A percentile compares a stretch with the other conserved stretches of the same genome.
These are phyloP conservation scores for Pichia cactophila DNA, from an alignment of 1,139 yeast species.

Conservation along the genomic window DNA sequence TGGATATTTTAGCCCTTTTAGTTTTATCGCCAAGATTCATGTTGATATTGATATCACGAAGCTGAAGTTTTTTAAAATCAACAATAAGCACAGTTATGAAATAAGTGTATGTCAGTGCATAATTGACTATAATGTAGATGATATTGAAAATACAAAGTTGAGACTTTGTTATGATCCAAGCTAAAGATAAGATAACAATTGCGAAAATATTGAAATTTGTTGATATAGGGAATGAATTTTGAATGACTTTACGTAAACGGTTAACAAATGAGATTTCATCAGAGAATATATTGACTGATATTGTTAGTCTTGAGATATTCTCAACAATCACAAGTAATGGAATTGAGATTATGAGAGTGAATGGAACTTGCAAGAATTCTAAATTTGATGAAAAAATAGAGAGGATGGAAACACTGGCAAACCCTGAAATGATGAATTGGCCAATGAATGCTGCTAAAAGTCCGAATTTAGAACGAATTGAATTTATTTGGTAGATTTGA, in stretches of 20 bases:
- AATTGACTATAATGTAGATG: constrained; percentile 40
- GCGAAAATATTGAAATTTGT: constrained; percentile 1
- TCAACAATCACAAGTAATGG: constrained; percentile 21
- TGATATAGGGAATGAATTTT: constrained; percentile 3
- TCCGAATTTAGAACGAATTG: constrained; percentile 54
- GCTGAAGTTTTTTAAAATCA: constrained; percentile 57
- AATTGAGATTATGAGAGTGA: constrained; percentile 25
- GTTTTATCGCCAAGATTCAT: background rate
- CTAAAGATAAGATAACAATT: constrained; percentile 23
- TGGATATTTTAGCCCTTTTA: constrained; percentile 24
- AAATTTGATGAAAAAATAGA: constrained; percentile 30
- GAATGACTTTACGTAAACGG: constrained; percentile 2
- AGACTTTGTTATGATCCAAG: constrained; percentile 8
- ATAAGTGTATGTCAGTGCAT: constrained; percentile 52
- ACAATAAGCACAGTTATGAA: constrained; percentile 58
- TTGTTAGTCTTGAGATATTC: constrained; percentile 32
- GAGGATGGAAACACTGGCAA: constrained; percentile 46
- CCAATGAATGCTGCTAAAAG: constrained; percentile 53
- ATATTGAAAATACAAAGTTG: constrained; percentile 5
- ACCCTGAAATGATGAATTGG: constrained; percentile 40
- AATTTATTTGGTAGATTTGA: constrained; percentile 46
- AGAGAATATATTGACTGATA: constrained; percentile 34
- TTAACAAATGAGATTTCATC: constrained; percentile 31
- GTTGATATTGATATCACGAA: constrained; percentile 36
- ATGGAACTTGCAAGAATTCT: constrained; percentile 32